Evolutionary conservation across 1,284 basidiomycete genomes (phyloP).

Genomic region (Xanthoconium separans): DNA sequence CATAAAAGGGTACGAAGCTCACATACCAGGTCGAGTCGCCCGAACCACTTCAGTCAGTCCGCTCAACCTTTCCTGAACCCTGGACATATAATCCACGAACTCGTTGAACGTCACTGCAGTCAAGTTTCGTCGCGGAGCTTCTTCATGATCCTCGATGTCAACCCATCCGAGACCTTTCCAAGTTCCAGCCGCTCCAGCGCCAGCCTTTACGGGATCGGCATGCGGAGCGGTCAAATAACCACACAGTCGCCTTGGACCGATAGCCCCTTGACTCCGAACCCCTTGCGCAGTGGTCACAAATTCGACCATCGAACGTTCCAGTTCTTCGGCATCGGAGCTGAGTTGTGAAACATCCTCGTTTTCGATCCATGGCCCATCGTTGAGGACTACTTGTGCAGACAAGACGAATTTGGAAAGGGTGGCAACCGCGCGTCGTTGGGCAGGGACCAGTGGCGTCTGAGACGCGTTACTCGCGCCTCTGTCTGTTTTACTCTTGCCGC

Average conservation of each 20-base stretch:
- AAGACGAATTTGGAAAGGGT: constrained; percentile 38
- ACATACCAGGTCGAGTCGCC: constrained; percentile 24
- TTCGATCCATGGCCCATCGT: constrained; percentile 29
- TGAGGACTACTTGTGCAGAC: constrained; percentile 34
- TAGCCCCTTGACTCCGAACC: constrained; percentile 24
- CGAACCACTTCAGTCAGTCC: constrained; percentile 21
- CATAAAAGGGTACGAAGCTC: neutral
- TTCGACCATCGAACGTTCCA: constrained; percentile 29
- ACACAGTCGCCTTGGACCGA: constrained; percentile 23
- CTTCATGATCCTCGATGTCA: constrained; percentile 31
- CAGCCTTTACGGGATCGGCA: constrained; percentile 17
- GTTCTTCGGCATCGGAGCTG: constrained; percentile 28
- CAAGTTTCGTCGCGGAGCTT: constrained; percentile 31
- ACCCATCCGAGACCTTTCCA: constrained; percentile 37
- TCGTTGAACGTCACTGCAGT: constrained; percentile 23
- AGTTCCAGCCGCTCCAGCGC: constrained; percentile 32
- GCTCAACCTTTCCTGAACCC: constrained; percentile 20
- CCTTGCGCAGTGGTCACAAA: constrained; percentile 31
- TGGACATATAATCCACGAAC: constrained; percentile 17
- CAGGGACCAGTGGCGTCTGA: constrained; percentile 35
- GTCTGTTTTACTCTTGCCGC: constrained; percentile 16
- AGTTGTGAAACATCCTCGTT: constrained; percentile 26
- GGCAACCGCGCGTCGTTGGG: constrained; percentile 36
- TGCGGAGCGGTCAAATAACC: constrained; percentile 27
- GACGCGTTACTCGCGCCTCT: constrained; percentile 27